Base-by-base conservation (phyloP, 768 basidiomycete genomes). In the Fomitopsis pulvina region DNA sequence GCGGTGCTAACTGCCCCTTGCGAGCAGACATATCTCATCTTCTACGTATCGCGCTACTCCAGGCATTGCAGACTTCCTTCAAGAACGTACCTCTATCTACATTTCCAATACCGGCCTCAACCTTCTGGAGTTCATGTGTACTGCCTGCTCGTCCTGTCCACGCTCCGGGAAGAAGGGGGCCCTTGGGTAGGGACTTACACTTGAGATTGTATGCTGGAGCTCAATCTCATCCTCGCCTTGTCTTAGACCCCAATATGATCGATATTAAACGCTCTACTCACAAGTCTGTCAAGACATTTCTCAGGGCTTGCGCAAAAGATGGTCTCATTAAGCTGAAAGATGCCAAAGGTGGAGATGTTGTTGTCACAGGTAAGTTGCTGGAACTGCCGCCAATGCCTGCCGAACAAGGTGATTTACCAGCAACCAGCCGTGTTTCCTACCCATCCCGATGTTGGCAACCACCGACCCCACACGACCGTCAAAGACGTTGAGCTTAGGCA, bases 281-380 rank as follows among this genome's bases (percentile, higher is more conserved):
- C 70, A 96, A 93, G 66, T 88, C 89, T 9, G 73, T 94, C 18
- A 76, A 83, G 1, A 75, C 83, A 1, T 93, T 95, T 70, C 73
- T 96, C 58, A 92, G 87, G 63, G 60, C 77, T 16, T 71, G 77
- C 16, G 87, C 90, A 53, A 94, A 94, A 62, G 78, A 81, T 7
- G 76, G 76, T 0, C 63, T 96, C 21, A 59, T 95, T 30, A 80
- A 80, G 11, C 70, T 85, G 21, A 96, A 95, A 61, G 75, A 84
- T 20, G 71, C 65, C 42, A 62, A 72, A 60, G 63, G 71, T 63
- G 45, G 47, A 7, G 63, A 80, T 78, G 20, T 83, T 21, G 65
- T 81, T 21, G 66, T 82, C 11, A 57, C 59, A 16, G 62, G 63
- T 65, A 11, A 18, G 22, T 24, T 29, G 12, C 44, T 14, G 29